A percentile compares a stretch with the other conserved stretches of the same genome.
Conservation (phyloP, 345 rosid genomes). For the Rhodamnia rubescens region DNA sequence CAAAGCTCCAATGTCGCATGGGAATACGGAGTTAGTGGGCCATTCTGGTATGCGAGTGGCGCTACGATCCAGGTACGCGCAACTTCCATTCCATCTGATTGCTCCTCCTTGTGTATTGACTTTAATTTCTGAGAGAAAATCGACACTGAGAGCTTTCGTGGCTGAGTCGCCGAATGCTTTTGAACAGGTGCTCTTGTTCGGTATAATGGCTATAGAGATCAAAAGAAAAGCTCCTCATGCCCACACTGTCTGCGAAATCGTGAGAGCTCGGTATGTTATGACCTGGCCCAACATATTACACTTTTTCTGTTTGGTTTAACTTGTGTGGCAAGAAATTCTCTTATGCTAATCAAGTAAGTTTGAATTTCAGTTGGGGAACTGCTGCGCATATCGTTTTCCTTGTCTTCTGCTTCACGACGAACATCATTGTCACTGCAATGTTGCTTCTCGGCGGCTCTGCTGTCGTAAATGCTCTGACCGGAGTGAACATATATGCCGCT, state of each 20-base stretch:
- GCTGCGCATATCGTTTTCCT: slow-evolving; percentile 80
- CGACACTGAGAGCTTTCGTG: neutral
- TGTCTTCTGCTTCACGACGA: slow-evolving; percentile 70
- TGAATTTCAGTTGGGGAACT: slow-evolving; percentile 66
- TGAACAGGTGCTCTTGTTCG: slow-evolving; percentile 70
- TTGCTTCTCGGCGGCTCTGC: slow-evolving; percentile 90
- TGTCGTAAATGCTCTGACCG: slow-evolving; percentile 88
- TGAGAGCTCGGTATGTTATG: slow-evolving; percentile 70
- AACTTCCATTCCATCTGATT: neutral
- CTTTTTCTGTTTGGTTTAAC: neutral
- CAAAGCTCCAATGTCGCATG: slow-evolving; percentile 98
- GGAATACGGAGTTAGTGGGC: slow-evolving; percentile 90
- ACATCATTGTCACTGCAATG: slow-evolving; percentile 81
- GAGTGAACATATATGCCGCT: slow-evolving; percentile 78
- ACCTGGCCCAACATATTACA: neutral
- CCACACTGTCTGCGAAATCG: slow-evolving; percentile 90
- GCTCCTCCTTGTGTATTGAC: neutral
- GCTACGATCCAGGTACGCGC: slow-evolving; percentile 69
- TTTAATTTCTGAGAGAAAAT: neutral
- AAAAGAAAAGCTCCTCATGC: slow-evolving; percentile 94
- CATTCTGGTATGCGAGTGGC: slow-evolving; percentile 97
- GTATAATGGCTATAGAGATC: slow-evolving; percentile 92
- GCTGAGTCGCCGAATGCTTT: neutral
- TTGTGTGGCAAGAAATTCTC: neutral
- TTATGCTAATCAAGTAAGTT: neutral